These are phyloP conservation scores for Ciborinia camelliae DNA, from an alignment of 2,329 filamentous ascomycete species.

Conservation along the genomic window DNA sequence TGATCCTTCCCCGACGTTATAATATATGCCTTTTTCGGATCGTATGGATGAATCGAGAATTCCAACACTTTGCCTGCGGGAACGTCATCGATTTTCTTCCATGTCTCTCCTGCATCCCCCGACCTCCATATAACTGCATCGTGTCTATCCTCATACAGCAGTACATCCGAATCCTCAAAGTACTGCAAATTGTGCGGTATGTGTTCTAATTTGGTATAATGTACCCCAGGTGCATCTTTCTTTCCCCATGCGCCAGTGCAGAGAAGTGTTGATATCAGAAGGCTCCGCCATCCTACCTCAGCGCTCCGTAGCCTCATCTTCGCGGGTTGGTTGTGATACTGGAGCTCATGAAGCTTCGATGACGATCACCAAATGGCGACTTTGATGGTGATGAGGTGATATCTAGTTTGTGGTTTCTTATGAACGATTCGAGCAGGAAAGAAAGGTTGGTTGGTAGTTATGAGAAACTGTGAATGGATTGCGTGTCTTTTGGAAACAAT, in stretches of 20 bases:
- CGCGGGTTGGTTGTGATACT: constrained; percentile 25
- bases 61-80: constrained; percentile 59
- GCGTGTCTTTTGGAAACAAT: constrained; percentile 20
- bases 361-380: constrained; percentile 28
- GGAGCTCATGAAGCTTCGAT: constrained; percentile 36
- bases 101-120: constrained; percentile 73
- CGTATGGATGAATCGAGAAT: constrained; percentile 74
- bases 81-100: constrained; percentile 64
- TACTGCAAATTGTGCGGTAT: constrained; percentile 72
- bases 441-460: neutral
- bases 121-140: constrained; percentile 71
- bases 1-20: constrained; percentile 67
- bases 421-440: neutral
- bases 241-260: constrained; percentile 31
- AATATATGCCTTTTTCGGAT: constrained; percentile 76
- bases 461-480: constrained; percentile 8
- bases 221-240: constrained; percentile 57
- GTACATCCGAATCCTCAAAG: constrained; percentile 82
- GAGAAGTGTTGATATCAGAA: constrained; percentile 34
- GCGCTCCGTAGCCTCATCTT: constrained; percentile 37
- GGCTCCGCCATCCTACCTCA: constrained; percentile 33
- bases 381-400: neutral
- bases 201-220: constrained; percentile 61
- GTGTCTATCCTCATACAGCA: constrained; percentile 68
- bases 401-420: neutral